These are phyloP conservation scores for Phytophthora multivora DNA, from an alignment of 352 stramenopile species.

Conservation along the genomic window DNA sequence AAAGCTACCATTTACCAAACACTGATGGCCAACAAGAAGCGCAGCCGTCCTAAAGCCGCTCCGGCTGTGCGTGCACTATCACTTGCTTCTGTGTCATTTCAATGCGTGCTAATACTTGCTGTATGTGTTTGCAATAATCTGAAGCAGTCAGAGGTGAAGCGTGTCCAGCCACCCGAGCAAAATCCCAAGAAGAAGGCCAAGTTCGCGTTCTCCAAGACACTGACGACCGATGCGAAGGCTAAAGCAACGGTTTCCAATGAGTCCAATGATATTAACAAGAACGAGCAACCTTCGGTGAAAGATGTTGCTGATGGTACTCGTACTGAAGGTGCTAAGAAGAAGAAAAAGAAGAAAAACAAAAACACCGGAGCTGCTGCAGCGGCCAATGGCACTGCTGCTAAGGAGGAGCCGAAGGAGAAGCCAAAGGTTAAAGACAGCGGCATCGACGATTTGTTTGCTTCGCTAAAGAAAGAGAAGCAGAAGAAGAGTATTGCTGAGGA, in stretches of 20 bases:
- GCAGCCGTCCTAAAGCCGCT: constrained; percentile 12
- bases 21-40: constrained; percentile 43
- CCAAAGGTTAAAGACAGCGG: constrained; percentile 40
- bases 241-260: constrained; percentile 10
- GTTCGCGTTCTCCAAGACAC: constrained; percentile 22
- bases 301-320: not conserved
- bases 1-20: not conserved
- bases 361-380: constrained; percentile 9
- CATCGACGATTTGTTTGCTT: constrained; percentile 83
- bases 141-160: constrained; percentile 13
- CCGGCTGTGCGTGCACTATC: constrained; percentile 17
- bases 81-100: not conserved
- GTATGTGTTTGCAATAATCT: not conserved
- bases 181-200: constrained; percentile 34
- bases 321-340: constrained; percentile 33
- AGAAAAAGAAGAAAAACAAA: constrained; percentile 67
- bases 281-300: not conserved
- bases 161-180: constrained; percentile 10
- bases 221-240: constrained; percentile 13
- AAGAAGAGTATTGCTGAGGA: constrained; percentile 61
- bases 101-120: constrained; percentile 8
- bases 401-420: constrained; percentile 26
- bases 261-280: not conserved
- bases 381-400: not conserved
- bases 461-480: constrained; percentile 78